Evolutionary conservation across 106 monocot genomes (phyloP).

Genomic region (Dendrobium chrysotoxum): DNA sequence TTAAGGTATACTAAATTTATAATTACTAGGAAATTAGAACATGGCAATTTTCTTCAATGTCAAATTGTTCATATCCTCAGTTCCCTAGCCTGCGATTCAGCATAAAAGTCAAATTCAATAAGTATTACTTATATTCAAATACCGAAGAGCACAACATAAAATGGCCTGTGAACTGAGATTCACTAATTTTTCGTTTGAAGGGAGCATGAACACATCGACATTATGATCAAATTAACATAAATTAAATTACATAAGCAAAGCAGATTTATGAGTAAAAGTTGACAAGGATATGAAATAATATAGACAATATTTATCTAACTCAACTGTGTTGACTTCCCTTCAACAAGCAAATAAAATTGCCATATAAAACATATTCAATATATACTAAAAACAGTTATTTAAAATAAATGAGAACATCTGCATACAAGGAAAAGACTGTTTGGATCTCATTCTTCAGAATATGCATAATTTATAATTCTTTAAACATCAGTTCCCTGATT

Average conservation of each 20-base stretch:
- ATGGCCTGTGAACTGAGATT: neutral
- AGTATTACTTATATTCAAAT: no score
- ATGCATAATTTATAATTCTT: no score
- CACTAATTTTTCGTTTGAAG: neutral
- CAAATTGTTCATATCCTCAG: neutral
- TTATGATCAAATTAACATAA: neutral
- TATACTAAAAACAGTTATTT: no score
- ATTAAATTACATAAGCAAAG: neutral
- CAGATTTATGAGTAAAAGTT: neutral
- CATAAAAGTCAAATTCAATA: neutral
- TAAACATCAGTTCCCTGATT: no score
- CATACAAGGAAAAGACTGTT: no score
- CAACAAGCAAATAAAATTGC: no score
- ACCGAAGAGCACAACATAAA: neutral
- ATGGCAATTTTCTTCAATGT: neutral
- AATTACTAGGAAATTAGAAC: neutral
- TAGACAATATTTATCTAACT: no score
- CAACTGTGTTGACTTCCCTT: no score
- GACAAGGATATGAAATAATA: neutral
- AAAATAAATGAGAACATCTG: no score
- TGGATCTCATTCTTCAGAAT: no score
- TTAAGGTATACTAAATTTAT: neutral
- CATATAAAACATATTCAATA: no score
- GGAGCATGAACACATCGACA: neutral
- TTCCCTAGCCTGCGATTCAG: neutral